Conservation (phyloP, 2,329 filamentous ascomycete genomes). For the Penicillium rolfsii region DNA sequence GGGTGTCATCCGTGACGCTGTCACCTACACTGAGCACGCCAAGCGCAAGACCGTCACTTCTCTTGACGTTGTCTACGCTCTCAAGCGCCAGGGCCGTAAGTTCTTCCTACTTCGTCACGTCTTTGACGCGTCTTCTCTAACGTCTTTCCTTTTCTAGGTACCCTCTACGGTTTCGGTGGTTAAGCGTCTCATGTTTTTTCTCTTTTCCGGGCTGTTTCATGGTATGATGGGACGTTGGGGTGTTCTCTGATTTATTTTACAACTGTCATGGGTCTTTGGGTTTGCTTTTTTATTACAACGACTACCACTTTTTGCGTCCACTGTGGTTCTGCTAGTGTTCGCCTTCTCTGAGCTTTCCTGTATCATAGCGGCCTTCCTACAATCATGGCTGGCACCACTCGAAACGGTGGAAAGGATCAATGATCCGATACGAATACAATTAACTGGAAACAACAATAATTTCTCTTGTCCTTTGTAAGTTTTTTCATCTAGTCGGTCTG, state of each 20-base stretch:
- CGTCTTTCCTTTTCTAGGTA: constrained; percentile 48
- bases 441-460: constrained; percentile 10
- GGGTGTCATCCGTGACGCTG: constrained; percentile 76
- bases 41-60: constrained; percentile 66
- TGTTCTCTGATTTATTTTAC: constrained; percentile 47
- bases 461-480: background rate
- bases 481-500: background rate
- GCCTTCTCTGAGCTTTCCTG: constrained; percentile 43
- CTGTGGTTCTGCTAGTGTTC: constrained; percentile 46
- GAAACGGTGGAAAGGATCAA: constrained; percentile 35
- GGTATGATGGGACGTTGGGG: constrained; percentile 52
- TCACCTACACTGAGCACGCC: constrained; percentile 82
- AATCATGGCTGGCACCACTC: constrained; percentile 41
- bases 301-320: constrained; percentile 46
- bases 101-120: constrained; percentile 15
- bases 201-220: constrained; percentile 48
- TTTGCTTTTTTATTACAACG: constrained; percentile 43
- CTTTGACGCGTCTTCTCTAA: constrained; percentile 25
- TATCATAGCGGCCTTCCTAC: constrained; percentile 48
- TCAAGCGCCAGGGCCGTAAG: constrained; percentile 64
- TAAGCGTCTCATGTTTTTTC: constrained; percentile 55
- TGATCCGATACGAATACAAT: constrained; percentile 45
- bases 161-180: constrained; percentile 88
- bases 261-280: constrained; percentile 49
- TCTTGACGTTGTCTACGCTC: constrained; percentile 65